phyloP scores from a whole-genome alignment of 2,329 filamentous ascomycete species.

The Epichloe uncinata region DNA sequence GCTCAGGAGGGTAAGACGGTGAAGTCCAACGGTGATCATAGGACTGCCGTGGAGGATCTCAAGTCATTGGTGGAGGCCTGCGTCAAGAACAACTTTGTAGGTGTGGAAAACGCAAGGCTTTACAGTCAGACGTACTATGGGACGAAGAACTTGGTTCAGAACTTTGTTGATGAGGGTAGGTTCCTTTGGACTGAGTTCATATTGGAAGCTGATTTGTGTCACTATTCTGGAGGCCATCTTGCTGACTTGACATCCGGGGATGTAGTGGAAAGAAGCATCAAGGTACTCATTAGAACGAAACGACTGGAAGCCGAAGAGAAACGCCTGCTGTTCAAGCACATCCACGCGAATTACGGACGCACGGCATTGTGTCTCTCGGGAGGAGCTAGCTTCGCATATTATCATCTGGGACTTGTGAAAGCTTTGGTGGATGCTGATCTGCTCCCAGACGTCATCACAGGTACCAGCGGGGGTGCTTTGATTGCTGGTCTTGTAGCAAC shows the following conservation, averaged over 20 bases:
- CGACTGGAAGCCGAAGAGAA: conserved; percentile 62
- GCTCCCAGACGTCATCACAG: conserved; percentile 87
- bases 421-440: conserved; percentile 76
- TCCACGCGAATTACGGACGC: conserved; percentile 81
- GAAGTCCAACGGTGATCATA: conserved; percentile 22
- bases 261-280: conserved; percentile 50
- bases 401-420: conserved; percentile 87
- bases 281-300: conserved; percentile 53
- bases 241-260: not conserved
- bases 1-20: conserved; percentile 28
- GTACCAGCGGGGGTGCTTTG: conserved; percentile 86
- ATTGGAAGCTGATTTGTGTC: not conserved
- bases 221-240: not conserved
- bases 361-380: conserved; percentile 89
- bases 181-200: not conserved
- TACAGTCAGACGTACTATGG: conserved; percentile 97
- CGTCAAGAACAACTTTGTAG: conserved; percentile 95
- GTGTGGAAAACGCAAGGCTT: conserved; percentile 83
- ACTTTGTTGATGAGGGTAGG: conserved; percentile 71
- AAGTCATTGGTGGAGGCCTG: conserved; percentile 72
- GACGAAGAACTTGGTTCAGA: conserved; percentile 88
- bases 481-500: conserved; percentile 81
- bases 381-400: conserved; percentile 89
- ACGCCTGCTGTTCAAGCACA: conserved; percentile 68
- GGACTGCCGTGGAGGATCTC: conserved; percentile 56